Evolutionary conservation across 2,329 filamentous ascomycete genomes (phyloP), one percentile per base, ranked within the genome.

Genomic region (Fusarium siculi): DNA sequence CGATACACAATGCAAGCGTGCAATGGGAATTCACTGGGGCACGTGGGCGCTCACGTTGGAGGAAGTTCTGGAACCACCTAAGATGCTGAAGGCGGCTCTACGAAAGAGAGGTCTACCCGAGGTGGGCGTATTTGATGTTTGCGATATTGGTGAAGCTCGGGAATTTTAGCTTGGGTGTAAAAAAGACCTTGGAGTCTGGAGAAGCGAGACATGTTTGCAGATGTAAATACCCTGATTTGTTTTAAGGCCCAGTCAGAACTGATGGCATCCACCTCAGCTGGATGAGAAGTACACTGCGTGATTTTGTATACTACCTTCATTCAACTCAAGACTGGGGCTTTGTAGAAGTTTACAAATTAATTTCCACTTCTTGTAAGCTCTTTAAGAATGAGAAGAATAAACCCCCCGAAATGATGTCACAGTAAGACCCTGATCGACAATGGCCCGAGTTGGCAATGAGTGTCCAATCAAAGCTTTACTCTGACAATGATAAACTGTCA

Each of bases 11-110:
- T 98, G 95, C 84, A 86, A 89, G 76, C 86, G 84, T 23, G 95
- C 95, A 28, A 87, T 98, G 84, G 95, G 90, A 4, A 97, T 98
- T 76, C 96, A 98, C 80, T 98, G 95, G 95, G 95, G 95, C 5
- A 92, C 93, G 0, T 98, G 95, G 94, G 91, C 93, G 2, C 82
- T 97, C 75, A 97, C 95, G 0, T 87, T 90, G 68, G 96, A 98
- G 82, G 93, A 95, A 66, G 92, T 97, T 3, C 81, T 95, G 63
- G 95, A 97, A 83, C 96, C 96, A 50, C 94, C 95, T 4, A 84
- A 81, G 80, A 82, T 93, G 80, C 83, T 98, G 69, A 92, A 87
- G 81, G 86, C 93, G 79, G 95, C 95, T 5, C 82, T 97, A 79
- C 87, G 84, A 76, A 88, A 87, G 77, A 91, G 91, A 76, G 90